Conservation (phyloP, 2,329 filamentous ascomycete genomes). For the Ceratocystis papillata region DNA sequence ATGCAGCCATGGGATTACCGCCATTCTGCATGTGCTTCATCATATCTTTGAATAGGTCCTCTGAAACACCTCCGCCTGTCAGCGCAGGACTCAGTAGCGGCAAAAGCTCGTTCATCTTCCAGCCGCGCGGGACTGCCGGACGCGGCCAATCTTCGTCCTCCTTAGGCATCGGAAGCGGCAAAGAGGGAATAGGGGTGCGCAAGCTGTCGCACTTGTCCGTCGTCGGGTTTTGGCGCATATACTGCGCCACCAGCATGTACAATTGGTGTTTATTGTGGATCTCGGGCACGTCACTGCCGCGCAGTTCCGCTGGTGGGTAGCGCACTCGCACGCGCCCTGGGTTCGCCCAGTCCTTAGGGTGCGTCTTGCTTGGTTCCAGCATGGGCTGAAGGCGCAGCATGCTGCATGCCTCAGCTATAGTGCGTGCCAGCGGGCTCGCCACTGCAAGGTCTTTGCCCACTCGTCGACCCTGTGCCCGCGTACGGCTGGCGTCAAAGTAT, state of each 20-base stretch:
- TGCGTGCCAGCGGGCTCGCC: conserved; percentile 72
- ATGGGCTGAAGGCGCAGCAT: conserved; percentile 59
- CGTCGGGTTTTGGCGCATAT: conserved; percentile 68
- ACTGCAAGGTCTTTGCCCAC: conserved; percentile 65
- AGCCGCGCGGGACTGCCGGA: conserved; percentile 69
- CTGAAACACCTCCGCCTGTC: conserved; percentile 83
- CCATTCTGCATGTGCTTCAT: conserved; percentile 75
- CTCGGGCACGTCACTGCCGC: conserved; percentile 29
- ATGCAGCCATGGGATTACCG: conserved; percentile 38
- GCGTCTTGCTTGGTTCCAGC: conserved; percentile 82
- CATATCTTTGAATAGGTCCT: conserved; percentile 92
- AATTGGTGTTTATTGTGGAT: conserved; percentile 78
- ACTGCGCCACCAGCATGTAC: conserved; percentile 65
- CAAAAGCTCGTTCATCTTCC: conserved; percentile 77
- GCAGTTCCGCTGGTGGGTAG: conserved; percentile 42
- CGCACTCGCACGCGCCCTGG: conserved; percentile 77
- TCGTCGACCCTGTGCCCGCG: conserved; percentile 68
- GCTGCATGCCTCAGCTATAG: conserved; percentile 78
- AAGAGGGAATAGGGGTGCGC: conserved; percentile 59
- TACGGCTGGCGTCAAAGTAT: conserved; percentile 76
- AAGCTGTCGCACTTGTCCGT: conserved; percentile 57
- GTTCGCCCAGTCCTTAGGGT: conserved; percentile 97
- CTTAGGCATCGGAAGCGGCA: conserved; percentile 51
- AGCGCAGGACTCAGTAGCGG: conserved; percentile 82
- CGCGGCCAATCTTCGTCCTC: conserved; percentile 57